Conservation (phyloP, 306 rosid species). For the apple (Malus domestica) region ASM211411v1 NC_041793.1:42288501-42289000, state of each 20-base stretch:
- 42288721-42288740: conserved; percentile 21
- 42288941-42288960: conserved; percentile 42
- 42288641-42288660: conserved; percentile 17
- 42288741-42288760: conserved; percentile 45
- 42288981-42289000: conserved; percentile 8
- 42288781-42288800: conserved; percentile 65
- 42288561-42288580: conserved; percentile 48
- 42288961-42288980: conserved; percentile 10
- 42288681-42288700: conserved; percentile 22
- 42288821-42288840: conserved; percentile 78
- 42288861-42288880: conserved; percentile 68
- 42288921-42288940: conserved; percentile 74
- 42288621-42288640: conserved; percentile 26
- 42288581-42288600: conserved; percentile 61
- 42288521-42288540: conserved; percentile 50
- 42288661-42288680: conserved; percentile 19
- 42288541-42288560: conserved; percentile 45
- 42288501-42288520: conserved; percentile 64
- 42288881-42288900: conserved; percentile 63
- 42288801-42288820: conserved; percentile 47
- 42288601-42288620: conserved; percentile 62
- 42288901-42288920: conserved; percentile 68
- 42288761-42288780: conserved; percentile 54
- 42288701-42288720: conserved; percentile 29
- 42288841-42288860: conserved; percentile 60